Percentiles rank a stretch among this genome's conserved stretches.
phyloP scores from a whole-genome alignment of 768 basidiomycete genomes.

The Leccinum variicolor region DNA sequence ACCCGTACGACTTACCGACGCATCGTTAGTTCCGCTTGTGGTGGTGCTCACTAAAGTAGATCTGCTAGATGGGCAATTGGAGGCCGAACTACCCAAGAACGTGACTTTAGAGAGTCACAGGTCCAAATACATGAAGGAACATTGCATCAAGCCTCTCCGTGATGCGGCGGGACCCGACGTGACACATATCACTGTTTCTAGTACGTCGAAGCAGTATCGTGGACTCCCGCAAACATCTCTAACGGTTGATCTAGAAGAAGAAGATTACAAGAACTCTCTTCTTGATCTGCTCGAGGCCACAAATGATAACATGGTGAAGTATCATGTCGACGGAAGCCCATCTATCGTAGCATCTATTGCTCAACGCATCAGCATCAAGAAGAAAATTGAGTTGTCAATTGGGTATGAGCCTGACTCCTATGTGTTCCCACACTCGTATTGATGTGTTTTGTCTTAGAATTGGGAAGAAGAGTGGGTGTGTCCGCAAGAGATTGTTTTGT shows the following conservation, averaged over 20 bases:
- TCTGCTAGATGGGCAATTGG: not conserved
- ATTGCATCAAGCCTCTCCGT: not conserved
- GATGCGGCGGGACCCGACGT: not conserved
- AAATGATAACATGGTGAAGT: no score
- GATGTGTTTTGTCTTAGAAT: no score
- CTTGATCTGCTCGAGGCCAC: not conserved
- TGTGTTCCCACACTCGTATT: no score
- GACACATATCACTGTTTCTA: constrained; percentile 5
- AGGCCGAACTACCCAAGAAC: not conserved
- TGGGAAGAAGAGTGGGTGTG: no score
- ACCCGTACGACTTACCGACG: not conserved
- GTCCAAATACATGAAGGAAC: not conserved
- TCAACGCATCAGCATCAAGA: no score
- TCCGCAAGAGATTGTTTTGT: no score
- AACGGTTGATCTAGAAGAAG: constrained; percentile 1
- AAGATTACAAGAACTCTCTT: constrained; percentile 2
- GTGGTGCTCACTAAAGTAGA: no score
- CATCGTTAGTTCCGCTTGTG: not conserved
- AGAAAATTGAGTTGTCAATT: no score
- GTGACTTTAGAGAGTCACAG: not conserved
- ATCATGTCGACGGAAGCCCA: no score
- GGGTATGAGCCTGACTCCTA: no score
- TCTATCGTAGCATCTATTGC: no score
- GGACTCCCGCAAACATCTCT: not conserved
- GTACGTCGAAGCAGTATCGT: not conserved